A percentile compares a stretch with the other conserved stretches of the same genome.
These are phyloP conservation scores for Theileria orientalis DNA, from an alignment of 169 alveolate species.

Conservation along the genomic window DNA sequence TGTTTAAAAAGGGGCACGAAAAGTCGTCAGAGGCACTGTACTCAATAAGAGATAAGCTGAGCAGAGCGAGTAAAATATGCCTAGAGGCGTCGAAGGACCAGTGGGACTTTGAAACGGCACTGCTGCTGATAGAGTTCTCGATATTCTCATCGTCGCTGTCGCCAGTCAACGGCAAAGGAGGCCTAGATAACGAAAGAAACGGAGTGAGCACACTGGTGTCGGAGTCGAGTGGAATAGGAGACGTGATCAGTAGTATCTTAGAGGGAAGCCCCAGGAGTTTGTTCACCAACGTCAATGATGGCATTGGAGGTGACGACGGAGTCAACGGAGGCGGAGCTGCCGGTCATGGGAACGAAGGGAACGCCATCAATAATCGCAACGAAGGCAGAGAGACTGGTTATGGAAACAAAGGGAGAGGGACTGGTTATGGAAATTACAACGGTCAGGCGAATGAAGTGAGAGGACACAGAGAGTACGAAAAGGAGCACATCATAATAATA, in stretches of 20 bases:
- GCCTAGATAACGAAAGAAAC: not conserved
- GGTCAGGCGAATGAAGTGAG: not conserved
- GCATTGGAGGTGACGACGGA: no score
- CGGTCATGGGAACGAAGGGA: not conserved
- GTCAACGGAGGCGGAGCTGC: no score
- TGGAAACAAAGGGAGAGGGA: not conserved
- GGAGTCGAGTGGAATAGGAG: no score
- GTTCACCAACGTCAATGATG: no score
- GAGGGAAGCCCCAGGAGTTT: no score
- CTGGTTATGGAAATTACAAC: not conserved
- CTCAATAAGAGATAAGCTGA: constrained; percentile 70
- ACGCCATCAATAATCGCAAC: not conserved
- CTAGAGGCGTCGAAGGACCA: constrained; percentile 74
- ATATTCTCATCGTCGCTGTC: constrained; percentile 54
- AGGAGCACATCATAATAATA: constrained; percentile 7
- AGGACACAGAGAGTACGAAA: constrained; percentile 1
- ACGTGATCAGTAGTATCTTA: no score
- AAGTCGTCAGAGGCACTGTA: constrained; percentile 77
- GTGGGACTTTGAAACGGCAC: constrained; percentile 64
- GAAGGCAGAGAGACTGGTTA: constrained; percentile 3
- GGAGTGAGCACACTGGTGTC: not conserved
- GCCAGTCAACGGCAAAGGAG: not conserved
- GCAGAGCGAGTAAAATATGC: constrained; percentile 73
- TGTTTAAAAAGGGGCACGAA: constrained; percentile 71
- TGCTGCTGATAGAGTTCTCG: constrained; percentile 59